These are phyloP conservation scores for Medicago ruthenica DNA, from an alignment of 306 rosid species.

Conservation along the genomic window DNA sequence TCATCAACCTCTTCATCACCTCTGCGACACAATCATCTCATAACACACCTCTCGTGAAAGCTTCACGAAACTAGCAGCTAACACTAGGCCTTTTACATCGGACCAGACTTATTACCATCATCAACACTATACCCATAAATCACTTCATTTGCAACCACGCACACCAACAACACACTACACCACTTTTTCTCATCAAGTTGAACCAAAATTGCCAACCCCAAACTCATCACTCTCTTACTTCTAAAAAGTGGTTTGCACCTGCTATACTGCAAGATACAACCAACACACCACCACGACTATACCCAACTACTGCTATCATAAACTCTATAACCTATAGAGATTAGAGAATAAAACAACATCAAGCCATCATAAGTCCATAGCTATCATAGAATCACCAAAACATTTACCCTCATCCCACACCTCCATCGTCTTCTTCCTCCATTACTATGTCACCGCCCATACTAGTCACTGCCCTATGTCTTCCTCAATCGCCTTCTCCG, in stretches of 20 bases:
- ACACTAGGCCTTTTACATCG: not conserved
- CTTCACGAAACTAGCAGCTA: not conserved
- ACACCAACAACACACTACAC: not conserved
- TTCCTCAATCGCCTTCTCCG: not conserved
- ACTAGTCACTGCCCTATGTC: not conserved
- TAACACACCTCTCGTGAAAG: not conserved
- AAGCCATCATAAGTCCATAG: not conserved
- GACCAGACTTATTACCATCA: not conserved
- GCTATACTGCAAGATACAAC: not conserved
- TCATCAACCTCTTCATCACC: not conserved
- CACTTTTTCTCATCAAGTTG: not conserved
- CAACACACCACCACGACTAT: not conserved
- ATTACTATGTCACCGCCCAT: not conserved
- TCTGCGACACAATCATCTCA: too few species aligned
- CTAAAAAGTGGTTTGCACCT: not conserved
- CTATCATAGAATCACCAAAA: constrained; percentile 2
- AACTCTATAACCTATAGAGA: not conserved
- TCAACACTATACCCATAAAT: not conserved
- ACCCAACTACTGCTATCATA: not conserved
- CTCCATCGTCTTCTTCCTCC: not conserved
- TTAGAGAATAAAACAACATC: not conserved
- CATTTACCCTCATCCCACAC: constrained; percentile 1
- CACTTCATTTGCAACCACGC: not conserved
- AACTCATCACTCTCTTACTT: not conserved
- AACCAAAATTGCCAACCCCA: not conserved